Evolutionary conservation across 202 grass and related monocot species (phyloP), one percentile per base, ranked within the genome.

Genomic region (Panicum virgatum): DNA sequence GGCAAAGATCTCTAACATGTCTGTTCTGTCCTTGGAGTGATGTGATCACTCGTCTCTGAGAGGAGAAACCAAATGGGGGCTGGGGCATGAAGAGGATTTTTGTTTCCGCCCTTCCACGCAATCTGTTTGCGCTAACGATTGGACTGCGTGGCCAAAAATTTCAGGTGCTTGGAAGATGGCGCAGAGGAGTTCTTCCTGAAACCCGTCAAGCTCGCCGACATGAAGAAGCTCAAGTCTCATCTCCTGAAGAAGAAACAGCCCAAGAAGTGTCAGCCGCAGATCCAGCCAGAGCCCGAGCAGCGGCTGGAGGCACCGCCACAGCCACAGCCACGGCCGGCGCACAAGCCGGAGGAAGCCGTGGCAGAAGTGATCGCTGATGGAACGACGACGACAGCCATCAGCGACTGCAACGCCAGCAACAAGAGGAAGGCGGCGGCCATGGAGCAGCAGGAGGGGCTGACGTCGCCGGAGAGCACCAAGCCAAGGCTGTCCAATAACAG

Each of bases 181-280:
- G 96, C 96, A 14, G 91, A 99, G 80, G 96, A 96, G 85, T 99
- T 99, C 81, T 96, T 99, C 66, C 89, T 96, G 32, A 99, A 99
- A 57, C 96, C 96, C 22, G 93, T 99, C 40, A 92, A 96, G 69
- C 83, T 84, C 1, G 88, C 96, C 26, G 93, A 99, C 91, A 92
- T 99, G 93, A 92, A 89, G 50, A 96, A 80, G 85, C 89, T 99
- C 74, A 94, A 83, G 83, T 90, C 91, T 9, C 87, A 96, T 72
- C 69, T 99, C 30, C 81, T 90, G 23, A 87, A 93, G 85, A 86
- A 87, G 71, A 93, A 90, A 82, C 48, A 69, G 72, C 82, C 78
- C 0, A 84, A 40, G 14, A 79, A 76, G 40, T 52, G 63, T 1
- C 64, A 56, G 67, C 25, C 69, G 4, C 51, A 57, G 50, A 27